Base-by-base conservation (phyloP, 2,329 filamentous ascomycete species). In the Pestalotiopsis fici region DNA sequence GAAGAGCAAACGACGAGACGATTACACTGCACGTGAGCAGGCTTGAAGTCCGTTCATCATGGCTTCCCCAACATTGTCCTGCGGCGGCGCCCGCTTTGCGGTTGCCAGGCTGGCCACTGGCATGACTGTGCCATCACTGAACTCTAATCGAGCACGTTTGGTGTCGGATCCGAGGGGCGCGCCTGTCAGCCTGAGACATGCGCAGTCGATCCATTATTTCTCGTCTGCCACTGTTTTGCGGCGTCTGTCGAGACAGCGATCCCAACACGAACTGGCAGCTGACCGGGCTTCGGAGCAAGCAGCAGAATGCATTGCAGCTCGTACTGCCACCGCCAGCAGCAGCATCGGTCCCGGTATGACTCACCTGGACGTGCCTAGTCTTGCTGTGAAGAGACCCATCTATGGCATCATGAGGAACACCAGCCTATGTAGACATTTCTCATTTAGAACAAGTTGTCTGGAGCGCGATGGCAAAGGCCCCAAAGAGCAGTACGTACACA, bases 11-110 rank as follows among this genome's bases (percentile, higher is more conserved):
- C 15, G 25, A 31, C 67, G 70, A 69, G 71, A 69, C 13, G 72
- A 63, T 61, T 67, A 43, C 67, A 68, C 61, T 68, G 71, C 67
- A 67, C 67, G 39, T 64, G 43, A 23, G 70, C 69, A 54, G 43
- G 43, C 43, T 21, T 21, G 18, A 7, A 50, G 18, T 55, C 65
- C n/a, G n/a, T 68, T 62, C 59, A 23, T 18, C 4, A 61, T 43
- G 43, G n/a, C n/a, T 50, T 6, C 43, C 43, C 21, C 43, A 7
- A 50, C 43, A 15, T 23, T 25, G 55, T 57, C 18, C 55, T 57
- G 59, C 59, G 59, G 59, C 59, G 27, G n/a, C 21, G 28, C 25
- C 35, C 25, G 31, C 59, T 23, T 31, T 35, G 31, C 25, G 18
- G 21, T 13, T 39, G 31, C 21, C 25, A 37, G 59, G 21, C 13